phyloP scores from a whole-genome alignment of 306 rosid genomes.

The Urtica urens region DNA sequence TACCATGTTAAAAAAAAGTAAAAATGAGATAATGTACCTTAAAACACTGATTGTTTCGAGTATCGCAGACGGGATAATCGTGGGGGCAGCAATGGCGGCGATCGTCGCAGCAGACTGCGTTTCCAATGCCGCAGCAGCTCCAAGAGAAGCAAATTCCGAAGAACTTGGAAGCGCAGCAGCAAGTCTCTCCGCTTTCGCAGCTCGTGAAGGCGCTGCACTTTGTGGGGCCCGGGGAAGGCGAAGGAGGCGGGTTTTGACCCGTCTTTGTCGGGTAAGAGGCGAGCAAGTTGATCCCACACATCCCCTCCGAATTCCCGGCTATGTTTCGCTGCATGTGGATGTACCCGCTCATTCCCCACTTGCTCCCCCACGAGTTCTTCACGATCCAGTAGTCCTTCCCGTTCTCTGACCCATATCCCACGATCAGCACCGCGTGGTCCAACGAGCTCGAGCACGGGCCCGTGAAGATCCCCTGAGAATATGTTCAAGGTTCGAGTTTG shows the following conservation, averaged over 20 bases:
- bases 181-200: constrained; percentile 64
- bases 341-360: constrained; percentile 87
- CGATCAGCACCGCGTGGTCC: constrained; percentile 87
- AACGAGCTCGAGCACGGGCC: constrained; percentile 80
- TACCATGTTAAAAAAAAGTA: not conserved
- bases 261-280: constrained; percentile 81
- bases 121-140: constrained; percentile 48
- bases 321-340: constrained; percentile 54
- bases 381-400: constrained; percentile 87
- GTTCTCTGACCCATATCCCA: constrained; percentile 74
- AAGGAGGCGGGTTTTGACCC: constrained; percentile 63
- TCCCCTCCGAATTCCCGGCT: constrained; percentile 38
- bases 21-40: constrained; percentile 39
- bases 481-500: too few relatives aligned
- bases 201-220: constrained; percentile 40
- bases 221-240: constrained; percentile 66
- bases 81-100: constrained; percentile 59
- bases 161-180: constrained; percentile 54
- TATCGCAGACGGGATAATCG: constrained; percentile 65
- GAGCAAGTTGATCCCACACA: constrained; percentile 78
- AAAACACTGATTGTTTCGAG: constrained; percentile 39
- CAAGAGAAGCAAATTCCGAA: constrained; percentile 67
- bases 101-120: constrained; percentile 79
- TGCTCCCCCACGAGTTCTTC: constrained; percentile 77
- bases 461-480: constrained; percentile 76